Evolutionary conservation across 805 yeast genomes (phyloP).

Genomic region (Suhomyces sp.): DNA sequence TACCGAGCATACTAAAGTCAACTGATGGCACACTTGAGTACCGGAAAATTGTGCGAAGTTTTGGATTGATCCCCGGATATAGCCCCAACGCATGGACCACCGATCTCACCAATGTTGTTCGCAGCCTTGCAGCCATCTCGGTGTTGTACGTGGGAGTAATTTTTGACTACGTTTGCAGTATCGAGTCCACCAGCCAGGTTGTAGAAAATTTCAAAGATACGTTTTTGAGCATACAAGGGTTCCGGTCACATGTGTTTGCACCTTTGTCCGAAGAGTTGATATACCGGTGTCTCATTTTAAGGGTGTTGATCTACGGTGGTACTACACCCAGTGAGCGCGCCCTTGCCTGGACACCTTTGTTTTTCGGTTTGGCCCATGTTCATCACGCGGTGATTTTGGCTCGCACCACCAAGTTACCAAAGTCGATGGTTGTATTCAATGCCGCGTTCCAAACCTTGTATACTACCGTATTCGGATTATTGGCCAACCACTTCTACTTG

Average conservation of each 20-base stretch:
- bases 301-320: conserved; percentile 13
- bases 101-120: conserved; percentile 14
- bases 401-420: conserved; percentile 19
- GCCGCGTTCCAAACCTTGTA: conserved; percentile 55
- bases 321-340: not conserved
- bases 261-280: conserved; percentile 79
- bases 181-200: not conserved
- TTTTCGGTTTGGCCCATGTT: conserved; percentile 75
- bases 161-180: conserved; percentile 10
- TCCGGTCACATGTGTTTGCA: conserved; percentile 62
- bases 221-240: conserved; percentile 34
- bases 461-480: conserved; percentile 69
- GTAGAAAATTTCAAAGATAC: conserved; percentile 17
- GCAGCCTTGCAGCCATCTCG: conserved; percentile 10
- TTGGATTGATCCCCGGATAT: conserved; percentile 39
- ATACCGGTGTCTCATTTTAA: conserved; percentile 50
- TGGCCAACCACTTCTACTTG: conserved; percentile 57
- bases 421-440: conserved; percentile 29
- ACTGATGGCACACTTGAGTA: conserved; percentile 6
- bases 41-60: conserved; percentile 10
- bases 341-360: conserved; percentile 47
- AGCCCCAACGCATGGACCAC: conserved; percentile 9
- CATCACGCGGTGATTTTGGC: conserved; percentile 63
- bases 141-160: conserved; percentile 21
- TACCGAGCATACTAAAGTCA: conserved; percentile 28